These are phyloP conservation scores for Salix purpurea DNA, from an alignment of 345 rosid genomes.

Conservation along the genomic window DNA sequence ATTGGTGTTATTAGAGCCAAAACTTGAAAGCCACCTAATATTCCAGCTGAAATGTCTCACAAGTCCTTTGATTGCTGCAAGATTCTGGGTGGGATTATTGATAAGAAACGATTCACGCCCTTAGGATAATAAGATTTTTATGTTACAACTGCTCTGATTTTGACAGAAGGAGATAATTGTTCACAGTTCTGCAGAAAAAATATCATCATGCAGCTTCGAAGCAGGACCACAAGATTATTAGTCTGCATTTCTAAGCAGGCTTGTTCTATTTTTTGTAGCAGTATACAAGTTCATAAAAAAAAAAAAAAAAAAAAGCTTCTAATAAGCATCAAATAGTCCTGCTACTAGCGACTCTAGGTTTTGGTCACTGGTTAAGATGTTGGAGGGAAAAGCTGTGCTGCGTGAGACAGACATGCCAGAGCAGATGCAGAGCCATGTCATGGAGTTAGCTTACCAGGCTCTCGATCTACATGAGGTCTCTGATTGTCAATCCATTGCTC, in stretches of 20 bases:
- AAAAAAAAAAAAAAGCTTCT: too few species aligned
- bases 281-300: background rate
- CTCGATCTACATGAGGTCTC: constrained; percentile 47
- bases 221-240: constrained; percentile 11
- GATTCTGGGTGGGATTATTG: background rate
- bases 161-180: constrained; percentile 3
- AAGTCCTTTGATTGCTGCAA: background rate
- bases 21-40: background rate
- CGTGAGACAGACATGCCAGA: constrained; percentile 47
- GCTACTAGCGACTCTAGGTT: background rate
- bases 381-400: constrained; percentile 47
- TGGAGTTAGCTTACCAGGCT: constrained; percentile 53
- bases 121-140: constrained; percentile 7
- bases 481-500: constrained; percentile 48
- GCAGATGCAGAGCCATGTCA: constrained; percentile 37
- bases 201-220: constrained; percentile 1
- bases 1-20: background rate
- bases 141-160: constrained; percentile 26
- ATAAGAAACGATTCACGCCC: background rate
- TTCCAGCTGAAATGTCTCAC: background rate
- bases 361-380: constrained; percentile 19
- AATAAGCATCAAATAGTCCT: background rate
- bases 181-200: background rate
- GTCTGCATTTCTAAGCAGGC: background rate
- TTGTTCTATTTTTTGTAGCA: background rate